Evolutionary conservation across 345 rosid genomes (phyloP).

Genomic region (Dipteronia sinensis): DNA sequence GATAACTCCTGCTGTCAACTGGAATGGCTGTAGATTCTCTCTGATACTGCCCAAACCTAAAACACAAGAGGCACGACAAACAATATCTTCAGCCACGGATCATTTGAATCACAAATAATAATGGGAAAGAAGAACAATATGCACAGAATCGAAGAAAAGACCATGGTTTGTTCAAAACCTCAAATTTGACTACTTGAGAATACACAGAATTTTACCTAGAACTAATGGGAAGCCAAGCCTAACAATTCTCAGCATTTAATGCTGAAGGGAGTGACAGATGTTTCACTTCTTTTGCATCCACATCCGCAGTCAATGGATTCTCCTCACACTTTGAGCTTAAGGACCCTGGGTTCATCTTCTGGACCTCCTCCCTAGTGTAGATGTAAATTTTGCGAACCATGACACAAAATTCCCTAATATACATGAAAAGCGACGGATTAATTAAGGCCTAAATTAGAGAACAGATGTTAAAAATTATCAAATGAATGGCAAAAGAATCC

Average conservation of each 20-base stretch:
- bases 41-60: constrained; percentile 12
- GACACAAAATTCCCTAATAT: constrained; percentile 72
- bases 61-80: not conserved
- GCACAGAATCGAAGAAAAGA: not conserved
- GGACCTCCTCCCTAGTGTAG: constrained; percentile 76
- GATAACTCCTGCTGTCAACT: constrained; percentile 21
- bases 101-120: not conserved
- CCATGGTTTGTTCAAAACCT: too few species aligned
- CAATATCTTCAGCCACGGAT: not conserved
- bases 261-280: constrained; percentile 33
- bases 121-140: too few species aligned
- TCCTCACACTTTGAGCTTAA: constrained; percentile 47
- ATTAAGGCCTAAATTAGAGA: not conserved
- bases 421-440: not conserved
- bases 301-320: constrained; percentile 30
- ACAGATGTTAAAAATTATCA: not conserved
- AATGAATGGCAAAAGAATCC: constrained; percentile 22
- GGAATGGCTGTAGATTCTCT: not conserved
- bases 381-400: constrained; percentile 70
- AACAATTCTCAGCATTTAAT: constrained; percentile 38
- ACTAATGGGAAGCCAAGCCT: constrained; percentile 16
- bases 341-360: constrained; percentile 68
- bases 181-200: not conserved
- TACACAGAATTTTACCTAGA: constrained; percentile 17
- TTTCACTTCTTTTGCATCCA: constrained; percentile 45